Conservation (phyloP, 305 asterid genomes). For the Solanum aculeatissimum region DNA sequence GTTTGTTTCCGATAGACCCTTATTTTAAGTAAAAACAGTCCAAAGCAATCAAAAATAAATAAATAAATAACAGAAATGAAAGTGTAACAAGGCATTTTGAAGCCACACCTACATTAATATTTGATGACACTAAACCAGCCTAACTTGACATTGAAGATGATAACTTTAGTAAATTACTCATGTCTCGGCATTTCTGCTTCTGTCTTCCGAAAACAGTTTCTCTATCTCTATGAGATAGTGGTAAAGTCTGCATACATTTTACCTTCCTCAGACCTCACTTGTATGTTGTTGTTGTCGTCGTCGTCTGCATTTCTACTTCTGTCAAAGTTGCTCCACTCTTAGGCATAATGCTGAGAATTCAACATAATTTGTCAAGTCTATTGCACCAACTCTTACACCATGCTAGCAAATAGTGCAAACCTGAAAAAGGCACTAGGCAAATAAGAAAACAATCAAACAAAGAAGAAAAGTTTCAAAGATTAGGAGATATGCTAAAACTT, state of each 20-base stretch:
- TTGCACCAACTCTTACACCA: neutral
- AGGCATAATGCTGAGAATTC: neutral
- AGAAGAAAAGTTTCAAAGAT: neutral
- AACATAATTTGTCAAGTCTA: neutral
- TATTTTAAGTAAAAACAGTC: too few relatives aligned
- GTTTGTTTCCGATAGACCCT: too few relatives aligned
- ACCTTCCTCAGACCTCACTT: too few relatives aligned
- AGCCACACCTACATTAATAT: neutral
- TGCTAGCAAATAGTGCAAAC: neutral
- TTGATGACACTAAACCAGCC: neutral
- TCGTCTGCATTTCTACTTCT: neutral
- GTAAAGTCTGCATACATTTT: too few relatives aligned
- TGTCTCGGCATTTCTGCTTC: neutral
- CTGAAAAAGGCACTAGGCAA: neutral
- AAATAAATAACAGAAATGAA: too few relatives aligned
- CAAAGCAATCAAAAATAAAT: too few relatives aligned
- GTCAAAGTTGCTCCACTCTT: neutral
- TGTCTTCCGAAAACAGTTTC: too few relatives aligned
- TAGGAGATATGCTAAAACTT: neutral
- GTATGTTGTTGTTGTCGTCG: too few relatives aligned
- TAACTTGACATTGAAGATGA: neutral
- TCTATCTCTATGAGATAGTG: too few relatives aligned
- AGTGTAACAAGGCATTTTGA: too few relatives aligned
- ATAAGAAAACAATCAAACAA: neutral
- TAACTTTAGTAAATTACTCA: neutral